Conservation (phyloP, 371 early-diverging fungal genomes). For the Synchytrium microbalum region DNA sequence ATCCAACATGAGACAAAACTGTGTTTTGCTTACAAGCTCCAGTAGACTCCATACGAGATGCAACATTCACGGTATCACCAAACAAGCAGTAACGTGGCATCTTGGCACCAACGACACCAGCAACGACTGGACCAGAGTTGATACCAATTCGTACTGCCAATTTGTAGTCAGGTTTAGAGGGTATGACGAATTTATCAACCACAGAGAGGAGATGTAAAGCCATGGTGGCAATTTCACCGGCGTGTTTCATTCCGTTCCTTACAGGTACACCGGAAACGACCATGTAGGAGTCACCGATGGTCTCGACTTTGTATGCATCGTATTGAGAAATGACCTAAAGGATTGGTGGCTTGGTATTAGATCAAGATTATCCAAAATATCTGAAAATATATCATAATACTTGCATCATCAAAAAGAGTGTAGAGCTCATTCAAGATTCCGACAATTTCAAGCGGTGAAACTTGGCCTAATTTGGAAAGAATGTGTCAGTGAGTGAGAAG, state of each 20-base stretch:
- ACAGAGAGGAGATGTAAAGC: constrained; percentile 22
- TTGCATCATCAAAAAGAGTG: constrained; percentile 27
- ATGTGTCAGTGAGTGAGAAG: too few species aligned
- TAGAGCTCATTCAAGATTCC: constrained; percentile 28
- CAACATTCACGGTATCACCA: constrained; percentile 40
- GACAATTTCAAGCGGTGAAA: constrained; percentile 23
- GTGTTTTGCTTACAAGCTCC: constrained; percentile 12
- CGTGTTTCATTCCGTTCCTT: constrained; percentile 24
- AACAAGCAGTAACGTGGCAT: constrained; percentile 42
- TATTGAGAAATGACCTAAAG: constrained; percentile 18
- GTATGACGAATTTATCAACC: constrained; percentile 6
- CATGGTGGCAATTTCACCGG: constrained; percentile 29
- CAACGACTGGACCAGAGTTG: constrained; percentile 31
- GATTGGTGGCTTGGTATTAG: background rate
- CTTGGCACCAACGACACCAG: constrained; percentile 38
- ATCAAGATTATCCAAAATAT: background rate
- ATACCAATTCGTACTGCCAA: constrained; percentile 28
- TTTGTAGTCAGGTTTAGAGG: constrained; percentile 16
- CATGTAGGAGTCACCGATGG: constrained; percentile 30
- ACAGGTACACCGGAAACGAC: constrained; percentile 29
- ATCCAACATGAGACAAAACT: background rate
- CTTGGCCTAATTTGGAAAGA: too few species aligned
- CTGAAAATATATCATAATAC: background rate
- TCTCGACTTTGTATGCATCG: constrained; percentile 37
- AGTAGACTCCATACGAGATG: constrained; percentile 35